Conservation (phyloP, 1,139 yeast genomes). For the Eremothecium cymbalariae region DNA sequence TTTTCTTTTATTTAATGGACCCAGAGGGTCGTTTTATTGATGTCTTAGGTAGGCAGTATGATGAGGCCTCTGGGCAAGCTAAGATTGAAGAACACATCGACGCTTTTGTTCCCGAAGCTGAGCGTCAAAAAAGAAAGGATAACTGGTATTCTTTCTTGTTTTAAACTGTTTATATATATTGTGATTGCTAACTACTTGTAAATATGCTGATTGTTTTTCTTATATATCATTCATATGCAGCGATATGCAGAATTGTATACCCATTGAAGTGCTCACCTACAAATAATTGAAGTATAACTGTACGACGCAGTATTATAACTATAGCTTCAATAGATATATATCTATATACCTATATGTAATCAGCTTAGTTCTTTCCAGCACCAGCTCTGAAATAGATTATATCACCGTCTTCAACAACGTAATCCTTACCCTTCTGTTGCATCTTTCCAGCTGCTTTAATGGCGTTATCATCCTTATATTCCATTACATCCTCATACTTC, state of each 20-base stretch:
- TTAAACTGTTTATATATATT: conserved; percentile 26
- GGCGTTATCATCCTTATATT: conserved; percentile 72
- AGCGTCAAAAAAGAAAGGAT: conserved; percentile 51
- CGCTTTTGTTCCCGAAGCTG: conserved; percentile 64
- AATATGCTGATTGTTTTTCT: too few relatives aligned
- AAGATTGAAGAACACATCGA: conserved; percentile 70
- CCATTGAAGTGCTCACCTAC: too few relatives aligned
- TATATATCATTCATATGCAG: too few relatives aligned
- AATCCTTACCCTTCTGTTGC: conserved; percentile 92
- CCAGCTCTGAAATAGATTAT: conserved; percentile 92
- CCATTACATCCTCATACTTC: conserved; percentile 76
- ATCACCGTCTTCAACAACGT: conserved; percentile 88
- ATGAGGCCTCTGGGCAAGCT: conserved; percentile 68
- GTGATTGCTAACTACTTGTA: conserved; percentile 16
- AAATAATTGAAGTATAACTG: too few relatives aligned
- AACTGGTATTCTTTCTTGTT: conserved; percentile 49
- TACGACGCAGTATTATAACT: too few relatives aligned
- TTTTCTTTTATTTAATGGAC: conserved; percentile 92
- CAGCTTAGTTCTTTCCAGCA: conserved; percentile 69
- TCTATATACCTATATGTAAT: background rate
- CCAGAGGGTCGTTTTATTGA: conserved; percentile 93
- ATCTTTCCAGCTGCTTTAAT: conserved; percentile 94
- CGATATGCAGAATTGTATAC: too few relatives aligned
- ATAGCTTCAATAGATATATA: too few relatives aligned
- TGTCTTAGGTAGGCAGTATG: conserved; percentile 86